A percentile compares a stretch with the other conserved stretches of the same genome.
These are phyloP conservation scores for Penicillium sp. DNA, from an alignment of 2,329 filamentous ascomycete genomes.

Conservation along the genomic window DNA sequence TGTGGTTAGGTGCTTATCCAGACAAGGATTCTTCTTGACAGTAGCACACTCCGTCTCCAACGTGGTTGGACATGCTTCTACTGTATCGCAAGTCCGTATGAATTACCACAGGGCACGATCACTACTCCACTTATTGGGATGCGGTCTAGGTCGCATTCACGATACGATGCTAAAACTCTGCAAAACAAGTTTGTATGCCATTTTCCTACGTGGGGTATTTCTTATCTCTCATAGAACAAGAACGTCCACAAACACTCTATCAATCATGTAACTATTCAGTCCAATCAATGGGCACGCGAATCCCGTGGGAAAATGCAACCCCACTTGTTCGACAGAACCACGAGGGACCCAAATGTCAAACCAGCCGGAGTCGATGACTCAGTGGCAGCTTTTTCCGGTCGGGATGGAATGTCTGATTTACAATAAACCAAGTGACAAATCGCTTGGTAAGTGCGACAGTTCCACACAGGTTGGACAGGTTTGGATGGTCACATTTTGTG, in stretches of 20 bases:
- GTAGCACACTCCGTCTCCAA: background rate
- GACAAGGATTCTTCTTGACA: background rate
- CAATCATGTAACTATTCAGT: background rate
- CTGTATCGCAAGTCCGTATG: background rate
- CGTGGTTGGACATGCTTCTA: background rate
- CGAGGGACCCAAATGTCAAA: constrained; percentile 24
- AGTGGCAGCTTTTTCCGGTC: background rate
- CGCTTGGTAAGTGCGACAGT: constrained; percentile 1
- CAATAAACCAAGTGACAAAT: constrained; percentile 20
- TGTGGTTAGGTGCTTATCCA: constrained; percentile 2
- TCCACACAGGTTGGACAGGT: background rate
- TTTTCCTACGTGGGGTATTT: background rate
- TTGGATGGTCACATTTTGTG: background rate
- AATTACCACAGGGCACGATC: background rate
- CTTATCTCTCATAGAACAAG: background rate
- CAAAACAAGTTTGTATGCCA: background rate
- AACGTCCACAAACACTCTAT: background rate
- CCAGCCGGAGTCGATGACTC: constrained; percentile 6
- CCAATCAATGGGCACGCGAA: background rate
- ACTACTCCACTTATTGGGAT: constrained; percentile 10
- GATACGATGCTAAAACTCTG: constrained; percentile 5
- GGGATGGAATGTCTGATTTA: constrained; percentile 14
- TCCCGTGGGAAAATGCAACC: constrained; percentile 1
- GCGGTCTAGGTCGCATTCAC: constrained; percentile 17
- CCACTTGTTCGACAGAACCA: constrained; percentile 26